Percentiles rank a stretch among this genome's conserved stretches.
Evolutionary conservation across 2,329 filamentous ascomycete species (phyloP).

Genomic region (Zelopaecilomyces penicillatus): DNA sequence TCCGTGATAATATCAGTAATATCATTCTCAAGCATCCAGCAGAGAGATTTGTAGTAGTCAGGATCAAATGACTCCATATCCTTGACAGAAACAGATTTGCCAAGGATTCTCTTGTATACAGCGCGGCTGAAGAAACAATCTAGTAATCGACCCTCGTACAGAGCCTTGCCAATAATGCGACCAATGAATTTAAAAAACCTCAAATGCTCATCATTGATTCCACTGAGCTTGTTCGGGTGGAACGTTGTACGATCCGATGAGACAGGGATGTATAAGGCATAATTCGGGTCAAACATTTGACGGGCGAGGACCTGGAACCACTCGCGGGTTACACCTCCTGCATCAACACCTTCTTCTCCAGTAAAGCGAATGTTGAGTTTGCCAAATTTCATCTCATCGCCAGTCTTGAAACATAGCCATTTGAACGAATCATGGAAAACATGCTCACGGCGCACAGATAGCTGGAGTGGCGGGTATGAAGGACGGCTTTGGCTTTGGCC

Average conservation of each 20-base stretch:
- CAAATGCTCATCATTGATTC: constrained; percentile 89
- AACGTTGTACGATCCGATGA: constrained; percentile 97
- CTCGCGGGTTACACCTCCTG: constrained; percentile 92
- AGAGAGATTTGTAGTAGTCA: constrained; percentile 96
- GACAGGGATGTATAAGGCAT: constrained; percentile 91
- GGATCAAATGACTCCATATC: constrained; percentile 99
- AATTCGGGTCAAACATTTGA: constrained; percentile 99
- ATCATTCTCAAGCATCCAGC: constrained; percentile 98
- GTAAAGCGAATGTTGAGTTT: constrained; percentile 98
- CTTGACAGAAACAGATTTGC: constrained; percentile 92
- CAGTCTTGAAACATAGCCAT: constrained; percentile 92
- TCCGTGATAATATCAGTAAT: constrained; percentile 97
- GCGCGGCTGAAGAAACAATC: constrained; percentile 99
- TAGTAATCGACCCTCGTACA: constrained; percentile 90
- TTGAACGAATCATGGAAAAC: constrained; percentile 99
- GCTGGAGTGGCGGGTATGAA: constrained; percentile 64
- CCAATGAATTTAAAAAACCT: constrained; percentile 99
- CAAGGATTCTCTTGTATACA: constrained; percentile 95
- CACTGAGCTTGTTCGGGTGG: constrained; percentile 92
- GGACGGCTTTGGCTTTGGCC: constrained; percentile 63
- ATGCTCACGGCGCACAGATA: constrained; percentile 84
- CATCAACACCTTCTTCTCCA: constrained; percentile 94
- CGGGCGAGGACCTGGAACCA: constrained; percentile 98
- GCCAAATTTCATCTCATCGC: constrained; percentile 97
- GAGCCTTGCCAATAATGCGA: constrained; percentile 92